A percentile compares a stretch with the other conserved stretches of the same genome.
phyloP scores from a whole-genome alignment of 1,284 basidiomycete genomes.

The Athelia sp. region DNA sequence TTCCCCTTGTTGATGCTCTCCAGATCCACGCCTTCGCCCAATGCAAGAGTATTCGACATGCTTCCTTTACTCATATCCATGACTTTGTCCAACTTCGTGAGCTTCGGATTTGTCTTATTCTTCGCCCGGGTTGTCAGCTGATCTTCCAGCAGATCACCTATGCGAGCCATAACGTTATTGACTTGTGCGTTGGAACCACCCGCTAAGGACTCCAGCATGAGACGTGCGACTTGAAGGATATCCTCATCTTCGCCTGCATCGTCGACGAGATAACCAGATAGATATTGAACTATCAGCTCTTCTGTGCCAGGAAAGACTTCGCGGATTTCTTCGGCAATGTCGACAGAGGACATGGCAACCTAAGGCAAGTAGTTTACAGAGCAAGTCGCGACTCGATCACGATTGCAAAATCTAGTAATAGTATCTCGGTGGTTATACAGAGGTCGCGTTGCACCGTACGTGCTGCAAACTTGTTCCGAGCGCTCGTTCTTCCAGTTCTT shows the following conservation, averaged over 20 bases:
- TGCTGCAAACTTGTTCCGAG: too few relatives aligned
- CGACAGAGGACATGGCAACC: slow-evolving; percentile 47
- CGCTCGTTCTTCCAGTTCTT: too few relatives aligned
- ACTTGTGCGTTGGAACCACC: slow-evolving; percentile 48
- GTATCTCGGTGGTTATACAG: too few relatives aligned
- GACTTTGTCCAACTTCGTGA: slow-evolving; percentile 86
- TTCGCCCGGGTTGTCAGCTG: slow-evolving; percentile 54
- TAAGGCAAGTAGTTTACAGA: too few relatives aligned
- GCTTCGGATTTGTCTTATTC: slow-evolving; percentile 51
- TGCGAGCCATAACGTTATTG: slow-evolving; percentile 61
- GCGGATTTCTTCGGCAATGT: slow-evolving; percentile 78
- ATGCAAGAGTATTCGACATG: slow-evolving; percentile 80
- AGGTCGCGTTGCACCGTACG: too few relatives aligned
- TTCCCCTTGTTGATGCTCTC: slow-evolving; percentile 94
- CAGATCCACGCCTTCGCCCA: slow-evolving; percentile 85
- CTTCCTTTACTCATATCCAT: slow-evolving; percentile 86
- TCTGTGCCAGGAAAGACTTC: slow-evolving; percentile 83
- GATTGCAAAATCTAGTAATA: too few relatives aligned
- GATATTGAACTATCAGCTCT: slow-evolving; percentile 90
- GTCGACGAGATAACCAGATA: slow-evolving; percentile 88
- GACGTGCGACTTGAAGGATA: slow-evolving; percentile 73
- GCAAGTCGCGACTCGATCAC: too few relatives aligned
- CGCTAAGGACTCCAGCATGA: slow-evolving; percentile 73
- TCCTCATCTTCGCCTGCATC: slow-evolving; percentile 92
- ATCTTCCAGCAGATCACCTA: slow-evolving; percentile 64